A percentile compares a stretch with the other conserved stretches of the same genome.
phyloP scores from a whole-genome alignment of 1,139 yeast genomes.

The Blastobotrys apis region DNA sequence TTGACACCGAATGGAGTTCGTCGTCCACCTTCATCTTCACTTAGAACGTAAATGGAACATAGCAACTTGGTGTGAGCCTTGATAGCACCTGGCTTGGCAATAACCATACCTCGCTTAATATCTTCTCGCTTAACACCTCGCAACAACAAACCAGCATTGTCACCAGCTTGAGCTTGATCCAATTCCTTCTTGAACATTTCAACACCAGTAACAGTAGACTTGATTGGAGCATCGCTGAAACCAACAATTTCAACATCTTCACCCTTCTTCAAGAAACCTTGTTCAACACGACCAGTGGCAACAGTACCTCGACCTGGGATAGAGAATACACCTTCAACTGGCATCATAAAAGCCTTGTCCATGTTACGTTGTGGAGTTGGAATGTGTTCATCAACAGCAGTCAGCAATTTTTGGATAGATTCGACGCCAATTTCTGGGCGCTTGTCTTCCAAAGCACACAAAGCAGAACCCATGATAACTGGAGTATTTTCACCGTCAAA shows the following conservation, averaged over 20 bases:
- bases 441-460: conserved; percentile 87
- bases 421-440: conserved; percentile 90
- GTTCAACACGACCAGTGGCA: conserved; percentile 97
- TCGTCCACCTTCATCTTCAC: conserved; percentile 99
- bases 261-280: conserved; percentile 96
- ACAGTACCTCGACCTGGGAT: conserved; percentile 99
- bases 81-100: conserved; percentile 88
- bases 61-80: conserved; percentile 92
- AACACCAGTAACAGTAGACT: conserved; percentile 95
- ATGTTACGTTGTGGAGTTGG: conserved; percentile 97
- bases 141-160: conserved; percentile 94
- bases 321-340: conserved; percentile 95
- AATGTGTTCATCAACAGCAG: conserved; percentile 88
- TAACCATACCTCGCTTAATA: conserved; percentile 94
- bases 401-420: conserved; percentile 78
- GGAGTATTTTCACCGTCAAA: conserved; percentile 99
- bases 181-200: conserved; percentile 99
- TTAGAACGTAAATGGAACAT: conserved; percentile 86
- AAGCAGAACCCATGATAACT: conserved; percentile 97
- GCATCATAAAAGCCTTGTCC: conserved; percentile 95
- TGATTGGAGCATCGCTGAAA: conserved; percentile 76
- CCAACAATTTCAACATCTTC: conserved; percentile 98
- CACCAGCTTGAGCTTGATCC: conserved; percentile 98
- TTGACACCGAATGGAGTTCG: conserved; percentile 95
- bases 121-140: conserved; percentile 99